These are phyloP conservation scores for Mikania micrantha DNA, from an alignment of 129 eudicot species.

Conservation along the genomic window DNA sequence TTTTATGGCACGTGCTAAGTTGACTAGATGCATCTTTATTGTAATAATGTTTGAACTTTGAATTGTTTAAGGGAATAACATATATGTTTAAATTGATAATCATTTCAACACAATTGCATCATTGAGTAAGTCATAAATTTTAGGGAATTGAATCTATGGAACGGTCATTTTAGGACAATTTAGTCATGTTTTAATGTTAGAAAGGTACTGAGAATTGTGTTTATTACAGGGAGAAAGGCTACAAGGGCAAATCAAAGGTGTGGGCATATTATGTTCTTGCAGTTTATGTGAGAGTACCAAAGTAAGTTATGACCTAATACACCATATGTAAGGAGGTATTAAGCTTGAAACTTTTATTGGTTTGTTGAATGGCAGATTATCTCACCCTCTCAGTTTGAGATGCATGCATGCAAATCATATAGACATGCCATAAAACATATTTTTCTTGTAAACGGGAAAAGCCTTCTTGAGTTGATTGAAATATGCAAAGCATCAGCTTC, in stretches of 20 bases:
- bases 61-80: neutral
- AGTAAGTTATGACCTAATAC: slow-evolving; percentile 41
- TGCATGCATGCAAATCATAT: slow-evolving; percentile 75
- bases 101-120: neutral
- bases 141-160: neutral
- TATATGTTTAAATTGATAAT: neutral
- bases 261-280: slow-evolving; percentile 81
- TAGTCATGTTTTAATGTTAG: neutral
- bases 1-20: neutral
- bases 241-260: slow-evolving; percentile 64
- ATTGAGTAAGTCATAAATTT: neutral
- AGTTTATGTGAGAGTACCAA: slow-evolving; percentile 55
- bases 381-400: slow-evolving; percentile 74
- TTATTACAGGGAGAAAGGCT: slow-evolving; percentile 44
- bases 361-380: slow-evolving; percentile 48
- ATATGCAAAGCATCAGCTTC: slow-evolving; percentile 48
- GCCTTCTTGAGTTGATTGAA: slow-evolving; percentile 68
- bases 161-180: neutral
- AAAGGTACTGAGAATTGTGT: slow-evolving; percentile 5
- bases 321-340: neutral
- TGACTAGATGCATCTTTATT: neutral
- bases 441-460: slow-evolving; percentile 81
- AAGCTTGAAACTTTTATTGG: slow-evolving; percentile 7
- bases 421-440: slow-evolving; percentile 76
- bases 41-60: neutral